Conservation (phyloP, 148 eudicot genomes). For the Pouteria glomerata region DNA sequence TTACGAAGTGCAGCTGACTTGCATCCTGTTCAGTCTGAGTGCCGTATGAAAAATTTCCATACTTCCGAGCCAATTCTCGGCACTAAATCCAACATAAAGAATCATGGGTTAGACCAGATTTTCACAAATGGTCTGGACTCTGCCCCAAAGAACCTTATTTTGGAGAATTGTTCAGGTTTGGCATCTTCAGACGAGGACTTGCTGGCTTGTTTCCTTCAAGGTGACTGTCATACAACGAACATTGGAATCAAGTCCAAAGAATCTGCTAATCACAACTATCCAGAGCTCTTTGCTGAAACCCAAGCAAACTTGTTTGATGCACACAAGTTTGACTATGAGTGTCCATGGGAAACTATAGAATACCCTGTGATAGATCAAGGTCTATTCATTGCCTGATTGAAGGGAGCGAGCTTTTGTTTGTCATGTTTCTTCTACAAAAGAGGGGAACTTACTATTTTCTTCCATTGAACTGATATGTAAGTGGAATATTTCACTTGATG, state of each 20-base stretch:
- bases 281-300: constrained; percentile 40
- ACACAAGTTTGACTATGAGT: constrained; percentile 57
- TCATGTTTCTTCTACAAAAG: not conserved
- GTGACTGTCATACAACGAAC: constrained; percentile 30
- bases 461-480: constrained; percentile 7
- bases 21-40: constrained; percentile 22
- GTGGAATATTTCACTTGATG: not conserved
- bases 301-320: constrained; percentile 29
- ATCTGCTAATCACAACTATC: constrained; percentile 23
- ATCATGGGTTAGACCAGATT: constrained; percentile 28
- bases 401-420: not conserved
- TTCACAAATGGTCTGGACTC: constrained; percentile 27
- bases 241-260: constrained; percentile 35
- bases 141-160: constrained; percentile 25
- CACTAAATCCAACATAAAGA: constrained; percentile 25
- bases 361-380: constrained; percentile 70
- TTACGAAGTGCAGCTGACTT: constrained; percentile 18
- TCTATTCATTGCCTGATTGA: constrained; percentile 50
- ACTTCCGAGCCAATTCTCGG: constrained; percentile 27
- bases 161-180: constrained; percentile 27
- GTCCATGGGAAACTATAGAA: constrained; percentile 45
- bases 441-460: not conserved
- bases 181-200: constrained; percentile 38
- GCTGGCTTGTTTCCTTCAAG: constrained; percentile 37
- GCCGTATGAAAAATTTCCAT: constrained; percentile 21